Base-by-base conservation (phyloP, 2,329 filamentous ascomycete genomes). In the Penicillium rolfsii region DNA sequence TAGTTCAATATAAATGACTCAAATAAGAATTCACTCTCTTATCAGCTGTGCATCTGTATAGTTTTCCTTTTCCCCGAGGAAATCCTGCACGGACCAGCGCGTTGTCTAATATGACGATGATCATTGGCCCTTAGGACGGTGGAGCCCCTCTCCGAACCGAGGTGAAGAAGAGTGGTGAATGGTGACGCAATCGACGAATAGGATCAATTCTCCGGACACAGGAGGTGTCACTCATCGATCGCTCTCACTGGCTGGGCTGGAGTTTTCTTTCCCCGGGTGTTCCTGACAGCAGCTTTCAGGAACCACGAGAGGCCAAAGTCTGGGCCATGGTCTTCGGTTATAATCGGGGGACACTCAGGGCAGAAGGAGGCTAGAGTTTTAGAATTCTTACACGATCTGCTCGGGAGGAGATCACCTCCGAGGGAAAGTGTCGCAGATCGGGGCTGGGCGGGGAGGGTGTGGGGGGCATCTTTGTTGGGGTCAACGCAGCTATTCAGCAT, bases 351-450 rank as follows among this genome's bases (percentile, higher is more conserved):
- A 8, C 19, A 33, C 24, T 49, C 28, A 30, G 28, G 28, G 1
- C 30, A 8, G 30, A 2, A 33, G 5, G 2, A 33, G 35, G 19
- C 19, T 12, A 2, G 28, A 33, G 48, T n/a, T 50, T 35, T 35
- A 7, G 24, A 28, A 28, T 28, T 46, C 19, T 43, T 24, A 22
- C 24, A 35, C 9, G n/a, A 14, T 24, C 30, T 35, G 19, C 30
- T 35, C 28, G 48, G 48, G 48, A 22, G 45, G 24, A 38, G 30
- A 50, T 22, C 24, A 50, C 26, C 30, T 53, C 50, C 50, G 50
- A 53, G 33, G 50, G 50, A 53, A 53, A 53, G 50, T 26, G 50
- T 40, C 22, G 33, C 50, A 53, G 35, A 40, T 26, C 19, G 33
- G 50, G 35, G 33, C 50, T 53, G 50, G 50, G 35, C 33, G 19